Percentiles rank a stretch among this genome's conserved stretches.
phyloP scores from a whole-genome alignment of 371 early-diverging fungal species.

The Mucor racemosus region DNA sequence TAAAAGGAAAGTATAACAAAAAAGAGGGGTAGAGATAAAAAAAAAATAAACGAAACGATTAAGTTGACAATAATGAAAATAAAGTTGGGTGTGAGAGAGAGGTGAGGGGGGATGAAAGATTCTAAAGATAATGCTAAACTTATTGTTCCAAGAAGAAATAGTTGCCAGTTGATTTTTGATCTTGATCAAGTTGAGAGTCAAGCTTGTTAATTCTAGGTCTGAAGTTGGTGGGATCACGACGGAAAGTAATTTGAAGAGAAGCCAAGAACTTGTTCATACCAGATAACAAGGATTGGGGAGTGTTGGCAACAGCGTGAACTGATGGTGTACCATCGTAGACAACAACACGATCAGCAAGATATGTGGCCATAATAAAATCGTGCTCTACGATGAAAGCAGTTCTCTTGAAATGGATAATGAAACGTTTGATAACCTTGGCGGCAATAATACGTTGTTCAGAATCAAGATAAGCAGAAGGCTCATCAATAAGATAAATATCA shows the following conservation, averaged over 20 bases:
- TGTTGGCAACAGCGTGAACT: slow-evolving; percentile 83
- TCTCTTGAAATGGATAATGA: slow-evolving; percentile 97
- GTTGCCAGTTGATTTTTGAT: slow-evolving; percentile 95
- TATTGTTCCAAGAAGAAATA: slow-evolving; percentile 92
- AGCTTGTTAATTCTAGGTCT: slow-evolving; percentile 99
- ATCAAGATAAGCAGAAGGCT: slow-evolving; percentile 99
- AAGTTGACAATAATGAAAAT: slow-evolving; percentile 3
- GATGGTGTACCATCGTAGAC: slow-evolving; percentile 98
- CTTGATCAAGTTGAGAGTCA: slow-evolving; percentile 97
- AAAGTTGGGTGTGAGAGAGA: neutral
- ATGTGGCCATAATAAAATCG: slow-evolving; percentile 99
- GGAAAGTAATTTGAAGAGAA: slow-evolving; percentile 97
- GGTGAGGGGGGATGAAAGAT: neutral
- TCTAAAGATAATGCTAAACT: slow-evolving; percentile 1
- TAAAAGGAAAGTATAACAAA: neutral
- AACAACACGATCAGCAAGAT: slow-evolving; percentile 99
- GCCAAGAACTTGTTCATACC: slow-evolving; percentile 99
- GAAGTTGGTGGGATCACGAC: slow-evolving; percentile 98
- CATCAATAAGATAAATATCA: slow-evolving; percentile 99
- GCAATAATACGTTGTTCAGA: slow-evolving; percentile 99
- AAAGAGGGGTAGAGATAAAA: neutral
- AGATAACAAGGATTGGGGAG: slow-evolving; percentile 89
- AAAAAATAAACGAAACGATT: neutral
- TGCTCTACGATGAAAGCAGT: slow-evolving; percentile 99
- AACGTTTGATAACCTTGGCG: slow-evolving; percentile 99